Evolutionary conservation across 441 rosid species (phyloP).

Genomic region (Pelargonium fulgidum): DNA sequence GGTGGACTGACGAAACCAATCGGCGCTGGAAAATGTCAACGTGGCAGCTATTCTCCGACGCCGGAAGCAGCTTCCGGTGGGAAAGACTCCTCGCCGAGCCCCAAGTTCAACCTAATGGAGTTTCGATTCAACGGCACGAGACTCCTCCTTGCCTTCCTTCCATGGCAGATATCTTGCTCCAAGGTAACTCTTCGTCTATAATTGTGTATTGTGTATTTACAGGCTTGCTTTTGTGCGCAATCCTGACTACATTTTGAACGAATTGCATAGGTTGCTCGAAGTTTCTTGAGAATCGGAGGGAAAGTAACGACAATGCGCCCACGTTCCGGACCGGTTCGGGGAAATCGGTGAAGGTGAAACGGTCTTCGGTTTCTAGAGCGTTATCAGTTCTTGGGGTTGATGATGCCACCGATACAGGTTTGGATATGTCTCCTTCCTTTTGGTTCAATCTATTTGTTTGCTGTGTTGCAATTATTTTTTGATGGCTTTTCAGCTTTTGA

Average conservation of each 20-base stretch:
- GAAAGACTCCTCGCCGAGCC: conserved; percentile 27
- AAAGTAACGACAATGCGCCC: conserved; percentile 30
- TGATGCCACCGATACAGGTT: conserved; percentile 28
- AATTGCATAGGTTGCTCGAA: conserved; percentile 47
- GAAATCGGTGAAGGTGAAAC: conserved; percentile 49
- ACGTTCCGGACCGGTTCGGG: conserved; percentile 65
- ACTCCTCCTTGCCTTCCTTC: conserved; percentile 42
- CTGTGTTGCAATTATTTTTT: neutral
- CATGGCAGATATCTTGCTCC: conserved; percentile 55
- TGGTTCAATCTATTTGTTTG: neutral
- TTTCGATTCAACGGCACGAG: conserved; percentile 18
- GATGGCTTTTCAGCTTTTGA: neutral
- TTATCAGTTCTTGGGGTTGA: conserved; percentile 39
- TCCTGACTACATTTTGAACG: neutral
- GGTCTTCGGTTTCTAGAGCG: conserved; percentile 60
- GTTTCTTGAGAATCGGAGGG: conserved; percentile 35
- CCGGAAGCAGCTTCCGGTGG: conserved; percentile 53
- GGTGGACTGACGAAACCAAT: conserved; percentile 12
- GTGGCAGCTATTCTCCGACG: conserved; percentile 57
- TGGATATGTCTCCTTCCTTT: neutral
- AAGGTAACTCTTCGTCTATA: conserved; percentile 33
- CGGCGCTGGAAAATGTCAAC: conserved; percentile 43
- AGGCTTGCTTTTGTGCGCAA: neutral
- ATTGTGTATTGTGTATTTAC: neutral
- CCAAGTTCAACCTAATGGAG: conserved; percentile 16